Conservation (phyloP, 441 rosid species). For the Daphne laureola region DNA sequence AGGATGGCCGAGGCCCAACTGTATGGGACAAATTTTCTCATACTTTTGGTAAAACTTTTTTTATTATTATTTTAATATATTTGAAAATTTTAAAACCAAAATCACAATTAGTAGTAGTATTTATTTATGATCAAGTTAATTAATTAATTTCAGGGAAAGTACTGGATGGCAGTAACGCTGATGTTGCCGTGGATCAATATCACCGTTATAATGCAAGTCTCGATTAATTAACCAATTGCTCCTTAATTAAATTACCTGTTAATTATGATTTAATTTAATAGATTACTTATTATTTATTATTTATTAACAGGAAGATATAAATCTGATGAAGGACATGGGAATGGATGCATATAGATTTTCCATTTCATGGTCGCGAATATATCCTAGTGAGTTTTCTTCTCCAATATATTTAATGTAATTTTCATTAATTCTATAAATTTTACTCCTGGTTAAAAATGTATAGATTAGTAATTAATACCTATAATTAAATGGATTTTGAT, state of each 20-base stretch:
- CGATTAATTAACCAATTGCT: background rate
- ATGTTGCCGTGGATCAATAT: slow-evolving; percentile 86
- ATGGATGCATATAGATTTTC: slow-evolving; percentile 72
- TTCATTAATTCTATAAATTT: no score
- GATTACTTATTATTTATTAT: background rate
- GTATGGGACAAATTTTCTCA: slow-evolving; percentile 90
- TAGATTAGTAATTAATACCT: no score
- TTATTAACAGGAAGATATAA: slow-evolving; percentile 50
- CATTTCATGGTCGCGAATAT: slow-evolving; percentile 64
- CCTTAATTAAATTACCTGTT: no score
- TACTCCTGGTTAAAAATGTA: no score
- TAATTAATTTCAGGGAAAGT: slow-evolving; percentile 39
- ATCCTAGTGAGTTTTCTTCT: slow-evolving; percentile 37
- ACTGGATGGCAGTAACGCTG: slow-evolving; percentile 64
- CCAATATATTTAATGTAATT: no score
- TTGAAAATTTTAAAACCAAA: no score
- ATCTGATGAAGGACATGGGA: slow-evolving; percentile 70
- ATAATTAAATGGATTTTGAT: no score
- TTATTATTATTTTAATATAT: background rate
- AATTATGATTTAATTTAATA: no score
- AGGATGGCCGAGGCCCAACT: slow-evolving; percentile 76
- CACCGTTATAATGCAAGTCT: slow-evolving; percentile 57
- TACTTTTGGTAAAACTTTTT: slow-evolving; percentile 36
- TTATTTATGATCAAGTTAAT: no score
- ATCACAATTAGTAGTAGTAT: background rate